Base-by-base conservation (phyloP, 2,329 filamentous ascomycete genomes). In the Hortaea werneckii region DNA sequence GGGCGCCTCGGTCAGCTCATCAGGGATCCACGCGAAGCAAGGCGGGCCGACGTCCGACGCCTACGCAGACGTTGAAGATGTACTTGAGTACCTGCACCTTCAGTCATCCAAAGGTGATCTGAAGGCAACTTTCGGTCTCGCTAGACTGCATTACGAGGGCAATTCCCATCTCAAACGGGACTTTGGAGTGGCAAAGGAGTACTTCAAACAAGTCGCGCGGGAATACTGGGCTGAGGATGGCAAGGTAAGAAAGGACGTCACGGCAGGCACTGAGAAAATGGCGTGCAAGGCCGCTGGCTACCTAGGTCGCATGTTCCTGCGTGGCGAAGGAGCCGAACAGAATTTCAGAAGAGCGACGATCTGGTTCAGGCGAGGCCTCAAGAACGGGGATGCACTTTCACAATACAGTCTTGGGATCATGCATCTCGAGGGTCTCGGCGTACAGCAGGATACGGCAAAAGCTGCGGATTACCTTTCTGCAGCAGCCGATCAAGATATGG, bases 21-120 rank as follows among this genome's bases (percentile, higher is more conserved):
- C 92, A 0, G 92, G 92, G 4, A 75, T 78, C 46, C 89, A 94
- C 61, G 87, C 88, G 4, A 77, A 83, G 58, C 81, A 82, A 51
- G 79, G 81, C 13, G 80, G 80, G 46, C 76, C 82, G 1, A 82
- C 84, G 53, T 86, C 87, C 2, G 85, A 92, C 60, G 79, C 84
- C 1, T 84, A 94, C 58, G 87, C 88, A 1, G 85, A 87, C 11
- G 79, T 95, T 48, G 88, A 94, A 57, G 90, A 98, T 64, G 85
- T 96, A 11, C 80, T 98, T 48, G 92, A 98, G 62, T 98, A 95
- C 57, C 73, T 95, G 54, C 87, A 95, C 57, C 74, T 95, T 37
- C 83, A 94, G 75, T 87, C 87, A 5, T 80, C 89, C 49, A 94
- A 94, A 62, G 88, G 89, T 8, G 87, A 95, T 59, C 78, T 87